A percentile compares a stretch with the other conserved stretches of the same genome.
These are phyloP conservation scores for Aspergillus baeticus DNA, from an alignment of 495 filamentous ascomycete species.

Conservation along the genomic window DNA sequence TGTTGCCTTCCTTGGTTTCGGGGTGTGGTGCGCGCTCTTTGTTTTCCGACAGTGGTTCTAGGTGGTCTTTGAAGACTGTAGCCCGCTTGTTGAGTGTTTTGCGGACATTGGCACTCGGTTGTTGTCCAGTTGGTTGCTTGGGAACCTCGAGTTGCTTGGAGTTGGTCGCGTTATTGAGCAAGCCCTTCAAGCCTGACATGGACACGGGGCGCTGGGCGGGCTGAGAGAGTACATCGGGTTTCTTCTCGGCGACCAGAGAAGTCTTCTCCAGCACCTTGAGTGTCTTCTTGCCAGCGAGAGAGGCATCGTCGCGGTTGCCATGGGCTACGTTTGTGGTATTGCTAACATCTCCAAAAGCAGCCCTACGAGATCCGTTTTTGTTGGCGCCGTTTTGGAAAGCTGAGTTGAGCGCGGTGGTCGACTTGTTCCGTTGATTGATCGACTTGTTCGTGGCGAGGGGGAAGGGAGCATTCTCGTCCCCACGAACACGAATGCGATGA, in stretches of 20 bases:
- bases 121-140: slow-evolving; percentile 32
- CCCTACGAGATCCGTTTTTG: slow-evolving; percentile 70
- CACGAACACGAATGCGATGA: slow-evolving; percentile 64
- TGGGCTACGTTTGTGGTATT: slow-evolving; percentile 58
- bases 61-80: slow-evolving; percentile 65
- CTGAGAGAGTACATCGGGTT: slow-evolving; percentile 51
- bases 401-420: slow-evolving; percentile 64
- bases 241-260: slow-evolving; percentile 39
- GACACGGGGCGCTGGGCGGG: slow-evolving; percentile 66
- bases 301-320: slow-evolving; percentile 53
- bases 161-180: slow-evolving; percentile 42
- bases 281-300: slow-evolving; percentile 47
- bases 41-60: slow-evolving; percentile 33
- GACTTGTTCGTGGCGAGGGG: slow-evolving; percentile 52
- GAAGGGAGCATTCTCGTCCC: slow-evolving; percentile 73
- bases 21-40: slow-evolving; percentile 28
- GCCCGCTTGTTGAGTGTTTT: slow-evolving; percentile 59
- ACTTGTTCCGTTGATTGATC: slow-evolving; percentile 80
- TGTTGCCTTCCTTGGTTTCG: slow-evolving; percentile 18
- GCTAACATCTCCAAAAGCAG: slow-evolving; percentile 78
- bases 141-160: slow-evolving; percentile 34
- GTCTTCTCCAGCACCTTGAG: slow-evolving; percentile 44
- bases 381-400: slow-evolving; percentile 54
- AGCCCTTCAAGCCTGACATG: slow-evolving; percentile 42
- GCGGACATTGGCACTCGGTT: slow-evolving; percentile 36